Evolutionary conservation across 2,329 filamentous ascomycete genomes (phyloP), one percentile per base, ranked within the genome.

Genomic region (Septoria petroselini): DNA sequence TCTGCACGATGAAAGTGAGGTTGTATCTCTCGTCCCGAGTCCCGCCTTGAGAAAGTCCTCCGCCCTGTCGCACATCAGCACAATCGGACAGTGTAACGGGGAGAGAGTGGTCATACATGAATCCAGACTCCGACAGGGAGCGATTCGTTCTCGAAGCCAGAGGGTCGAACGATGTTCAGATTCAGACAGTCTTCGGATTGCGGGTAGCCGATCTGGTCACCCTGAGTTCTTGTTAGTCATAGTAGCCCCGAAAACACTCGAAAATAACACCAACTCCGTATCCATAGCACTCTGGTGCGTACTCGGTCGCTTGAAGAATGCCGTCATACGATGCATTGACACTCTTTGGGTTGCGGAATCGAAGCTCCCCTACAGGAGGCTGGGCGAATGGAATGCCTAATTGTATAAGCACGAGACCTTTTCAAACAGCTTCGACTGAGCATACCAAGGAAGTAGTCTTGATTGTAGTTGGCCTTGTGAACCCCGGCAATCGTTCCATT

Each of bases 101-200:
- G 15, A 12, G 12, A 11, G 11, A 17, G 31, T n/a, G n/a, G n/a
- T 25, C 42, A 17, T 45, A 37, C 42, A 5, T 47, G 43, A 19
- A 85, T 79, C 81, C 82, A 86, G 1, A 82, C 71, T 8, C 72
- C 62, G 5, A 83, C 76, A 0, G 81, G 81, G 2, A 85, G 70
- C 8, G 66, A 71, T 25, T 65, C 54, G 7, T 69, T 62, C 3
- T 73, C 68, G 27, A 65, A 64, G 4, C 75, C 74, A 7, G 74
- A 66, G 0, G 80, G 79, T 3, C 81, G 74, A 19, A 85, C 69
- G 6, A 85, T 73, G 57, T 84, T 85, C 53, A 85, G 67, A 37
- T 79, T 81, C 3, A 85, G 70, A 53, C 82, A 85, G 58, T 83
- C 77, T 58, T 84, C 82, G 8, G 70, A 54, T 62, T 70, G 65